A percentile compares a stretch with the other conserved stretches of the same genome.
phyloP scores from a whole-genome alignment of 208 protist species.

The Wallacemonas sp. region DNA sequence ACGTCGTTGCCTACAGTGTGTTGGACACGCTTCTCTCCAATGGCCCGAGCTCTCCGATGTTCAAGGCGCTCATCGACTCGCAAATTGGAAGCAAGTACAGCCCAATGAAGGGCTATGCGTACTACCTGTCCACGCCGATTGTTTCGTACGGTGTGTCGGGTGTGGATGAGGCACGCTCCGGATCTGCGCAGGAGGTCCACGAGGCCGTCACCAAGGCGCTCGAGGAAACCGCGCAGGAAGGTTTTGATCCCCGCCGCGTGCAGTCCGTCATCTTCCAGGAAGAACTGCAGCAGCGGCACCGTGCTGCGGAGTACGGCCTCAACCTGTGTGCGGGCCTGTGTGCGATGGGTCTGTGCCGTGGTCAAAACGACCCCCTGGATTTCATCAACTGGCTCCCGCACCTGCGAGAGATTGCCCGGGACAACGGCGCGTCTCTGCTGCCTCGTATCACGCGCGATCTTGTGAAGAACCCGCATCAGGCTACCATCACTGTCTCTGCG shows the following conservation, averaged over 20 bases:
- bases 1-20: slow-evolving; percentile 80
- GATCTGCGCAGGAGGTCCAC: slow-evolving; percentile 64
- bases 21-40: slow-evolving; percentile 80
- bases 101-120: slow-evolving; percentile 82
- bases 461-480: slow-evolving; percentile 70
- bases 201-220: slow-evolving; percentile 57
- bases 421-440: slow-evolving; percentile 64
- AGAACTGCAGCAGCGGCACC: slow-evolving; percentile 88
- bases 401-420: slow-evolving; percentile 43
- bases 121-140: slow-evolving; percentile 79
- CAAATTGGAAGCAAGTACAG: slow-evolving; percentile 84
- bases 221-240: slow-evolving; percentile 52
- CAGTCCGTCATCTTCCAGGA: slow-evolving; percentile 87
- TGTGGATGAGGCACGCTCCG: slow-evolving; percentile 63
- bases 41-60: slow-evolving; percentile 87
- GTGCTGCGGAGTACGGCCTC: slow-evolving; percentile 83
- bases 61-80: slow-evolving; percentile 86
- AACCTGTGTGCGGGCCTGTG: slow-evolving; percentile 76
- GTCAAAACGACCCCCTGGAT: slow-evolving; percentile 72
- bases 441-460: slow-evolving; percentile 62
- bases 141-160: slow-evolving; percentile 89
- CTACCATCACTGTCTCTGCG: slow-evolving; percentile 64
- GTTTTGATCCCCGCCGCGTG: slow-evolving; percentile 82
- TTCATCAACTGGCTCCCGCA: slow-evolving; percentile 89
- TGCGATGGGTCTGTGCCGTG: slow-evolving; percentile 66